Conservation (phyloP, 2,329 filamentous ascomycete genomes). For the Talaromyces sp. region DNA sequence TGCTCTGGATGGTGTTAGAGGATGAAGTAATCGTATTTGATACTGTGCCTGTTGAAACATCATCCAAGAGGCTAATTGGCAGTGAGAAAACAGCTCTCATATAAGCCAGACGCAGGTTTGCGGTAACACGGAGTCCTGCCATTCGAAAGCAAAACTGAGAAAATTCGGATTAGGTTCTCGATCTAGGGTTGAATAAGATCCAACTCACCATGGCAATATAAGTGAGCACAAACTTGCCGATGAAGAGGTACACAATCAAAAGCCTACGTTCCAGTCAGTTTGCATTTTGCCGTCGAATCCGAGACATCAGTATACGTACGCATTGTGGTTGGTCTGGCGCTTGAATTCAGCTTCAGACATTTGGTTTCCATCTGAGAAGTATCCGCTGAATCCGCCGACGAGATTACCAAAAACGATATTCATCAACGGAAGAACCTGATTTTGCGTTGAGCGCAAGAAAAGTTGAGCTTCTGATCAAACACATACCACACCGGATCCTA, state of each 20-base stretch:
- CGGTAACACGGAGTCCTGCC: constrained; percentile 47
- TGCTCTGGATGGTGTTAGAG: constrained; percentile 50
- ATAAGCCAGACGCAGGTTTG: constrained; percentile 47
- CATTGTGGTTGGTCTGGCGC: constrained; percentile 42
- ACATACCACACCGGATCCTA: background rate
- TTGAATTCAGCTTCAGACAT: constrained; percentile 47
- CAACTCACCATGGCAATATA: constrained; percentile 50
- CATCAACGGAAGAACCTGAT: constrained; percentile 44
- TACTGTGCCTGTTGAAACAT: constrained; percentile 46
- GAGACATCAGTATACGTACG: constrained; percentile 16
- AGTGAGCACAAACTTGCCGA: constrained; percentile 50
- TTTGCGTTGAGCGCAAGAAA: background rate
- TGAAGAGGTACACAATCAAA: constrained; percentile 56
- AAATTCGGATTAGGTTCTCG: background rate
- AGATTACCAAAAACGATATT: constrained; percentile 54
- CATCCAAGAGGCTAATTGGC: constrained; percentile 46
- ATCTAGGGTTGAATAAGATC: background rate
- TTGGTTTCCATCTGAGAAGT: constrained; percentile 40
- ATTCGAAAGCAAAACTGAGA: constrained; percentile 44
- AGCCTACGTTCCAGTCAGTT: constrained; percentile 31
- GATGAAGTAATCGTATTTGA: constrained; percentile 49
- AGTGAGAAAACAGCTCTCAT: constrained; percentile 46
- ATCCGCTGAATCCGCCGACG: constrained; percentile 54
- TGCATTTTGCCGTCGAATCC: background rate
- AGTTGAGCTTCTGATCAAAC: background rate